phyloP scores from a whole-genome alignment of 305 asterid species.

The Fraxinus paxiana region DNA sequence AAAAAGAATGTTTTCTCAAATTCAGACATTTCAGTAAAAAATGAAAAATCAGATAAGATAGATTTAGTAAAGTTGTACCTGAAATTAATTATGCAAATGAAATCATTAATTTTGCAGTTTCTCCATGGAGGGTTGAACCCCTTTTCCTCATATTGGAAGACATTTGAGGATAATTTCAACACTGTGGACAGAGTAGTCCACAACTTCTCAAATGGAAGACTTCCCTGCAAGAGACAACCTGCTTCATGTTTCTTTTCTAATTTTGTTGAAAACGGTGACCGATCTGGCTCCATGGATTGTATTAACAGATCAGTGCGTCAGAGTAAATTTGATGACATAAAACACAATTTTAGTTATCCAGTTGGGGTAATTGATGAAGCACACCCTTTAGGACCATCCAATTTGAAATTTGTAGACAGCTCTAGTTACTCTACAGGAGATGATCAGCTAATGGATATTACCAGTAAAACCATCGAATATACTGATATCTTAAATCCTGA shows the following conservation, averaged over 20 bases:
- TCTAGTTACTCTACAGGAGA: conserved; percentile 35
- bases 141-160: conserved; percentile 39
- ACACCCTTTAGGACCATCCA: conserved; percentile 25
- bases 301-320: conserved; percentile 21
- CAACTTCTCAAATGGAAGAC: conserved; percentile 32
- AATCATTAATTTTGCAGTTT: conserved; percentile 42
- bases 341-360: conserved; percentile 22
- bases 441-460: conserved; percentile 34
- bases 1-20: neutral
- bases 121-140: conserved; percentile 51
- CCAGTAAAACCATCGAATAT: conserved; percentile 26
- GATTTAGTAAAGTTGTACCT: neutral
- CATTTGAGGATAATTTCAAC: conserved; percentile 44
- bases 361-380: conserved; percentile 25
- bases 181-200: conserved; percentile 32
- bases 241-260: conserved; percentile 34
- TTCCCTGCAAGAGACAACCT: conserved; percentile 35
- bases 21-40: neutral
- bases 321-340: conserved; percentile 19
- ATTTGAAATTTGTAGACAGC: conserved; percentile 40
- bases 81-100: conserved; percentile 9
- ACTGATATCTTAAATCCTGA: conserved; percentile 28
- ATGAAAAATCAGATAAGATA: neutral
- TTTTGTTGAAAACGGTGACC: conserved; percentile 30
- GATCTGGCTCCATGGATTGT: conserved; percentile 22